Percentiles rank a stretch among this genome's conserved stretches.
Evolutionary conservation across 306 rosid species (phyloP).

Genomic region (Vigna trinervia): DNA sequence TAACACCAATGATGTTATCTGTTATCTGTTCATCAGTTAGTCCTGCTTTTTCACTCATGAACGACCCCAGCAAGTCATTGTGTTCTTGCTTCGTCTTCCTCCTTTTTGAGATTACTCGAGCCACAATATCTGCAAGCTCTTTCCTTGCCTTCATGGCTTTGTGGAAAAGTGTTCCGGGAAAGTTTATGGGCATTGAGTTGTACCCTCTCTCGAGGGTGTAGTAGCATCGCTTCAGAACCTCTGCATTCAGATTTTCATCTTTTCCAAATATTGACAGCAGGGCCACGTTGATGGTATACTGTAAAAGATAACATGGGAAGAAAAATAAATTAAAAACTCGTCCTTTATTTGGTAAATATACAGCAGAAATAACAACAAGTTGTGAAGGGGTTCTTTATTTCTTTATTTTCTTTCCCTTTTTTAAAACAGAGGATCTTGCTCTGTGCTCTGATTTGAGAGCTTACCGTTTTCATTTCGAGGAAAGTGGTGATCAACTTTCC

Average conservation of each 20-base stretch:
- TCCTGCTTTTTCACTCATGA: conserved; percentile 83
- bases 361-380: background rate
- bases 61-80: conserved; percentile 74
- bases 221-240: conserved; percentile 86
- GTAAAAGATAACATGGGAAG: conserved; percentile 28
- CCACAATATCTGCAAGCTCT: conserved; percentile 74
- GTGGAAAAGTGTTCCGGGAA: conserved; percentile 90
- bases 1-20: conserved; percentile 89
- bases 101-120: conserved; percentile 66
- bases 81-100: conserved; percentile 59
- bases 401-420: background rate
- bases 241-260: conserved; percentile 69
- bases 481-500: conserved; percentile 73
- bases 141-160: conserved; percentile 92
- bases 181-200: conserved; percentile 92
- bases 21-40: conserved; percentile 84
- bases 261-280: conserved; percentile 84
- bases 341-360: conserved; percentile 14
- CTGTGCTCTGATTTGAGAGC: conserved; percentile 24
- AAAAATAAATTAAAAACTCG: background rate
- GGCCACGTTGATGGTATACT: conserved; percentile 90
- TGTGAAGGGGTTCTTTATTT: background rate
- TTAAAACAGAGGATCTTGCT: conserved; percentile 32
- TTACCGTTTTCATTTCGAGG: conserved; percentile 88
- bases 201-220: conserved; percentile 86